Conservation (phyloP, 768 basidiomycete species). For the Lentinula guzmanii region DNA sequence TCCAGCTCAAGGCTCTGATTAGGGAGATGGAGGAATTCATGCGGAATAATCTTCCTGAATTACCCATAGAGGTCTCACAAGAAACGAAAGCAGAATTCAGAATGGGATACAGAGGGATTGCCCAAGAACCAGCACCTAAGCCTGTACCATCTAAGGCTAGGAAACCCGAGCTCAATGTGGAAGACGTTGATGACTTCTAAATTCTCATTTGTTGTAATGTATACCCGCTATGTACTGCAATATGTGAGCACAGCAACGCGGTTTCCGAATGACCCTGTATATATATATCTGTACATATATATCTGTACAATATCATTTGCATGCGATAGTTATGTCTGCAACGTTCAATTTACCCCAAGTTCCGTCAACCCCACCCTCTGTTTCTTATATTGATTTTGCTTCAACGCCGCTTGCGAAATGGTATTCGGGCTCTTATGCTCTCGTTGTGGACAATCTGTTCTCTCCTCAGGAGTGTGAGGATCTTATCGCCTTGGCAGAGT, state of each 20-base stretch:
- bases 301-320: not conserved
- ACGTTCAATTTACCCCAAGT: not conserved
- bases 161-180: slow-evolving; percentile 9
- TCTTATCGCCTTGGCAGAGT: slow-evolving; percentile 30
- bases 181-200: slow-evolving; percentile 3
- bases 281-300: not conserved
- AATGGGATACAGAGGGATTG: slow-evolving; percentile 2
- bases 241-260: too few species aligned
- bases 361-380: not conserved
- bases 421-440: slow-evolving; percentile 33
- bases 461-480: slow-evolving; percentile 32
- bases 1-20: not conserved
- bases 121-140: slow-evolving; percentile 6
- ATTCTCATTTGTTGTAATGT: too few species aligned
- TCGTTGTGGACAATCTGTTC: slow-evolving; percentile 36
- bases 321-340: not conserved
- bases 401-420: slow-evolving; percentile 24
- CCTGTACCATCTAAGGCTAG: slow-evolving; percentile 2
- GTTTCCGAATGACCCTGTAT: not conserved
- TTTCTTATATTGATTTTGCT: slow-evolving; percentile 30
- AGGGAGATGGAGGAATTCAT: not conserved
- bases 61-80: not conserved
- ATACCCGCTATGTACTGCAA: too few species aligned
- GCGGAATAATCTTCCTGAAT: not conserved
- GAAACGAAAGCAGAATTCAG: not conserved